These are phyloP conservation scores for Alternaria alternata DNA, from an alignment of 2,329 filamentous ascomycete genomes.

Conservation along the genomic window DNA sequence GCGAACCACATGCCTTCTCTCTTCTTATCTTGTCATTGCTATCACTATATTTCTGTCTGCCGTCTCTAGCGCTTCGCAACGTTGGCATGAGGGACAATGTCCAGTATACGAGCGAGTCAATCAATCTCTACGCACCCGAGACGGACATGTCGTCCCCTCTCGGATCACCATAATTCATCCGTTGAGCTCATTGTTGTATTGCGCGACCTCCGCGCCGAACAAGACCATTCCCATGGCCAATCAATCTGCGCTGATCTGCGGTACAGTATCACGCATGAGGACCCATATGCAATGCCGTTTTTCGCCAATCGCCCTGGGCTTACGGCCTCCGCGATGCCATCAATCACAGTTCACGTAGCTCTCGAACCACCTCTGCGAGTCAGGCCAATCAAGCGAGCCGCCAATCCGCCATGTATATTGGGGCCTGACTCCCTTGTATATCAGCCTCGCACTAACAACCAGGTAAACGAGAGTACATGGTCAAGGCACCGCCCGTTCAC, in stretches of 20 bases:
- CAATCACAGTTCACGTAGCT: constrained; percentile 17
- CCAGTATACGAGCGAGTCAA: constrained; percentile 49
- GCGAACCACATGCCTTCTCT: constrained; percentile 19
- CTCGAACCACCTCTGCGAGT: constrained; percentile 15
- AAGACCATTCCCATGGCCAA: constrained; percentile 33
- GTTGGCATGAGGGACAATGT: constrained; percentile 34
- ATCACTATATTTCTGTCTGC: constrained; percentile 29
- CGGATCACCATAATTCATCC: constrained; percentile 31
- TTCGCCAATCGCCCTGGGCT: constrained; percentile 36
- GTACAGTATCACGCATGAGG: constrained; percentile 33
- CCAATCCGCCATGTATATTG: constrained; percentile 37
- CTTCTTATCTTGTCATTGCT: constrained; percentile 32
- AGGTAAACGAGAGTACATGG: constrained; percentile 22
- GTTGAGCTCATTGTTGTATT: constrained; percentile 30
- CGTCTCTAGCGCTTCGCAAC: constrained; percentile 27
- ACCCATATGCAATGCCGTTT: constrained; percentile 47
- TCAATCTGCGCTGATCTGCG: constrained; percentile 46
- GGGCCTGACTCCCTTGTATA: constrained; percentile 26
- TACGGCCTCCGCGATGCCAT: constrained; percentile 22
- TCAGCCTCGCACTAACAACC: constrained; percentile 31
- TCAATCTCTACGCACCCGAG: constrained; percentile 41
- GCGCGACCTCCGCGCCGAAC: constrained; percentile 23
- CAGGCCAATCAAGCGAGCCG: constrained; percentile 12
- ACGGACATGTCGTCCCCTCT: constrained; percentile 31
- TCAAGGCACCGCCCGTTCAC: constrained; percentile 27